Evolutionary conservation across 306 rosid genomes (phyloP).

Genomic region (Inga laurina): DNA sequence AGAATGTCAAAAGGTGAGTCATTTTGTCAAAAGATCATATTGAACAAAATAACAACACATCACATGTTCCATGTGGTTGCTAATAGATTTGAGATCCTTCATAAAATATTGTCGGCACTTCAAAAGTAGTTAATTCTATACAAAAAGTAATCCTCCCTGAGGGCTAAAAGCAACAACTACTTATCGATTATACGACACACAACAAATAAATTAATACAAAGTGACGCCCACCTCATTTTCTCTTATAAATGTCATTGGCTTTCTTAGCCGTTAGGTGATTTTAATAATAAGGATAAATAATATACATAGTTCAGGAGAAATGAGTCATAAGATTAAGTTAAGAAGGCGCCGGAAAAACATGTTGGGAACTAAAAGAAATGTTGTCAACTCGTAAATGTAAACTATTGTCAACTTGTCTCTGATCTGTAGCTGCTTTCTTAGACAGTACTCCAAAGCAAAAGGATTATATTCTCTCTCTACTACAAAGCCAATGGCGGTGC

Average conservation of each 20-base stretch:
- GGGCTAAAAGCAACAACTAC: not conserved
- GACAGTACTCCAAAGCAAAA: slow-evolving; percentile 23
- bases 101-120: not conserved
- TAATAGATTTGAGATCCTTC: not conserved
- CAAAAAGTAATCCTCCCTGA: not conserved
- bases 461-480: not conserved
- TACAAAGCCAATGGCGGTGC: slow-evolving; percentile 21
- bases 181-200: not conserved
- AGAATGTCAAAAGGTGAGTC: not conserved
- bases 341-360: not conserved
- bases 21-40: not conserved
- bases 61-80: not conserved
- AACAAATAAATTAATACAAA: not conserved
- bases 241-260: not conserved
- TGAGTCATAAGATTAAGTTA: no score
- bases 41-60: not conserved
- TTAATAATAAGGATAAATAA: no score
- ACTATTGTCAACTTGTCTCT: slow-evolving; percentile 23
- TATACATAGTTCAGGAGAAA: no score
- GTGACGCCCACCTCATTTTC: not conserved
- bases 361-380: slow-evolving; percentile 1
- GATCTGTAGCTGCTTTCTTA: slow-evolving; percentile 38
- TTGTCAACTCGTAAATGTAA: not conserved
- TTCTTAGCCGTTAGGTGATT: not conserved
- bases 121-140: not conserved